These are phyloP conservation scores for Epicoccum sorghinum DNA, from an alignment of 2,329 filamentous ascomycete species.

Conservation along the genomic window DNA sequence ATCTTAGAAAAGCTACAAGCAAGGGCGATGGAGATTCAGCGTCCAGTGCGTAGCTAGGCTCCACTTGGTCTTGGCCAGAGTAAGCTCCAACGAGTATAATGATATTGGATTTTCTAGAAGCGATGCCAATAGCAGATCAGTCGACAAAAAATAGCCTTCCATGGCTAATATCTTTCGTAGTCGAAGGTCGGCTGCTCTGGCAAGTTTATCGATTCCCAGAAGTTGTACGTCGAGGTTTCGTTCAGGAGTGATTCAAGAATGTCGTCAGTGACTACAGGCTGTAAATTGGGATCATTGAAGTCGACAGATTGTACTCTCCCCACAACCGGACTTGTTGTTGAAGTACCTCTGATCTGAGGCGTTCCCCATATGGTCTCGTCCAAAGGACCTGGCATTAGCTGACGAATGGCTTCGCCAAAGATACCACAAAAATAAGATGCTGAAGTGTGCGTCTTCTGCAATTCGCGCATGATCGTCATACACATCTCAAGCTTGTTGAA, in stretches of 20 bases:
- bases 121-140: too few relatives aligned
- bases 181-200: background rate
- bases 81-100: too few relatives aligned
- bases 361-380: constrained; percentile 7
- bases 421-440: constrained; percentile 13
- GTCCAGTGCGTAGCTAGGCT: background rate
- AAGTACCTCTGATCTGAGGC: background rate
- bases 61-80: background rate
- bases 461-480: constrained; percentile 13
- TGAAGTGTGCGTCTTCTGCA: constrained; percentile 13
- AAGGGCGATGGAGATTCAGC: background rate
- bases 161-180: background rate
- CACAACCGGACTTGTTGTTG: background rate
- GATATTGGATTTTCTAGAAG: too few relatives aligned
- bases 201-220: constrained; percentile 12
- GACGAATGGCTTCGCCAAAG: constrained; percentile 10
- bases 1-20: constrained; percentile 13
- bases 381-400: constrained; percentile 2
- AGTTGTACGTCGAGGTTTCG: constrained; percentile 10
- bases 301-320: background rate
- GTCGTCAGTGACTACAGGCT: constrained; percentile 2
- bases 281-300: background rate
- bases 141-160: too few relatives aligned
- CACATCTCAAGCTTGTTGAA: constrained; percentile 16
- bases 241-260: constrained; percentile 7